Conservation (phyloP, 148 eudicot genomes). For the Gaultheria prostrata region DNA sequence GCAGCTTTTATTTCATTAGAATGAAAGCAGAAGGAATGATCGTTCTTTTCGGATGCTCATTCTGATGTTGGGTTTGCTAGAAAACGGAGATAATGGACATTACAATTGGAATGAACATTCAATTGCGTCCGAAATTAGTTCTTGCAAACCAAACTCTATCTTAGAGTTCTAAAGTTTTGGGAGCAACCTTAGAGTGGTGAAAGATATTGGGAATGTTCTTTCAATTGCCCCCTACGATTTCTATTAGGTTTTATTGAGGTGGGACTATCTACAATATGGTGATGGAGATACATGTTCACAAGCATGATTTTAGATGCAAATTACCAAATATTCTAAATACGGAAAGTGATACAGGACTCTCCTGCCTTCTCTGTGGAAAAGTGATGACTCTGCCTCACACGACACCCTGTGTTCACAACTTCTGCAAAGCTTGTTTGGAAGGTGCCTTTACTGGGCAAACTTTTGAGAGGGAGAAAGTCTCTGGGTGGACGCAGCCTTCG, state of each 20-base stretch:
- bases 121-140: neutral
- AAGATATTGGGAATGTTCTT: neutral
- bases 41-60: neutral
- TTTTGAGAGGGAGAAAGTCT: slow-evolving; percentile 49
- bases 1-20: neutral
- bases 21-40: neutral
- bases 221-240: neutral
- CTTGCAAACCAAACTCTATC: too few relatives aligned
- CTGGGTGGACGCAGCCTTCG: slow-evolving; percentile 62
- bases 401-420: slow-evolving; percentile 88
- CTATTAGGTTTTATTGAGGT: neutral
- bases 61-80: neutral
- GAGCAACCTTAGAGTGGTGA: too few relatives aligned
- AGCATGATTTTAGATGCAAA: neutral
- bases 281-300: neutral
- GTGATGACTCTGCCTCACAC: slow-evolving; percentile 75
- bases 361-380: slow-evolving; percentile 62
- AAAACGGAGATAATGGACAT: neutral
- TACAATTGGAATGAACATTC: neutral
- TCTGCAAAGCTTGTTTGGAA: slow-evolving; percentile 77
- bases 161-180: too few relatives aligned
- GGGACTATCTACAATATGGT: neutral
- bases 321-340: neutral
- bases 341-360: slow-evolving; percentile 43
- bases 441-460: slow-evolving; percentile 61